A percentile compares a stretch with the other conserved stretches of the same genome.
Conservation (phyloP, 2,329 filamentous ascomycete species). For the Dactylellina drechsleri region DNA sequence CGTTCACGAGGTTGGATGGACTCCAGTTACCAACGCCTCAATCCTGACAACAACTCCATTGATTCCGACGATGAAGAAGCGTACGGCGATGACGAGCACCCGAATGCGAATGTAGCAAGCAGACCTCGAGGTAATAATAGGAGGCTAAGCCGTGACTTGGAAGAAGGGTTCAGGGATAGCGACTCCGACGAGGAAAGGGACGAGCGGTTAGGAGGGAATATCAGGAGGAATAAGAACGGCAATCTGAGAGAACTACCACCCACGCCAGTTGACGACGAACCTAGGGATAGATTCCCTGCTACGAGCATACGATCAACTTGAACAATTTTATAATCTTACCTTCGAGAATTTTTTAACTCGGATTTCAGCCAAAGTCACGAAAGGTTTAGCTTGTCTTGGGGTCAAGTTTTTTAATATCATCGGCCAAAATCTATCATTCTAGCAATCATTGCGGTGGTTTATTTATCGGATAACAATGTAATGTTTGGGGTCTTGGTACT, state of each 20-base stretch:
- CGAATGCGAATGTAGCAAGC: not conserved
- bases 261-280: conserved; percentile 44
- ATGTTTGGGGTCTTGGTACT: not conserved
- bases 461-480: too few relatives aligned
- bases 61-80: conserved; percentile 51
- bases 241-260: conserved; percentile 43
- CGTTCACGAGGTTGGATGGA: conserved; percentile 54
- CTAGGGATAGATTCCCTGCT: conserved; percentile 35
- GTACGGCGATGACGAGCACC: conserved; percentile 19
- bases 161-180: conserved; percentile 51
- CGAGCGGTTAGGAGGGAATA: conserved; percentile 34
- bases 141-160: conserved; percentile 43
- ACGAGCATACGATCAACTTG: conserved; percentile 39
- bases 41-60: conserved; percentile 36
- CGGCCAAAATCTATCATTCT: too few relatives aligned
- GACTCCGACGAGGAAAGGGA: conserved; percentile 50
- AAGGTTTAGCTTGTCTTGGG: too few relatives aligned
- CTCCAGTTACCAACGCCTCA: conserved; percentile 38
- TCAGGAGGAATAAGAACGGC: conserved; percentile 20
- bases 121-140: conserved; percentile 3
- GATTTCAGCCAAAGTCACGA: too few relatives aligned
- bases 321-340: not conserved
- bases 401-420: too few relatives aligned
- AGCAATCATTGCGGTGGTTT: not conserved
- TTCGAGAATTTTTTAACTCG: too few relatives aligned